These are phyloP conservation scores for Ceriops decandra DNA, from an alignment of 345 rosid genomes.

Conservation along the genomic window DNA sequence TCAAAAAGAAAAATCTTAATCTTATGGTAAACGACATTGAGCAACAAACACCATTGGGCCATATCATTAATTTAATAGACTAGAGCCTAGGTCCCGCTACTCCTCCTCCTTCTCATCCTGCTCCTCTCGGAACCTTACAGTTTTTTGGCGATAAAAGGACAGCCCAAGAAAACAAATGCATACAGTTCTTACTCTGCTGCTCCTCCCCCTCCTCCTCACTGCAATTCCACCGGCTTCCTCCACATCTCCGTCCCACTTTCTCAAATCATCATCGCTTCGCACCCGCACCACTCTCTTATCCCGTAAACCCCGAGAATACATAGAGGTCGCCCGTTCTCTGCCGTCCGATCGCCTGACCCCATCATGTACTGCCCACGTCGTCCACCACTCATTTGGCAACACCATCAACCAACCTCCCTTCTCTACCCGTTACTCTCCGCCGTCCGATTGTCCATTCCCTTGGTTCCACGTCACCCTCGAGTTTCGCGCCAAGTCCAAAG, in stretches of 20 bases:
- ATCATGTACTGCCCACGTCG: slow-evolving; percentile 47
- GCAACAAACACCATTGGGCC: too few relatives aligned
- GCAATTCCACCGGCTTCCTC: slow-evolving; percentile 18
- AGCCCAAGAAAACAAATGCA: not conserved
- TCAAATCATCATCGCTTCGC: slow-evolving; percentile 23
- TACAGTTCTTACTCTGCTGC: slow-evolving; percentile 3
- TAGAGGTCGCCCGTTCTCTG: slow-evolving; percentile 53
- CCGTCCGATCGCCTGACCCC: slow-evolving; percentile 53
- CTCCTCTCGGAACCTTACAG: too few relatives aligned
- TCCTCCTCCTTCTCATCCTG: not conserved
- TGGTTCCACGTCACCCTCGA: slow-evolving; percentile 64
- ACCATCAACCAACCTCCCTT: slow-evolving; percentile 66
- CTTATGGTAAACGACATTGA: too few relatives aligned
- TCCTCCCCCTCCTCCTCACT: slow-evolving; percentile 18
- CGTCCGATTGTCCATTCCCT: slow-evolving; percentile 51
- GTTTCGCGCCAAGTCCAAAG: slow-evolving; percentile 47
- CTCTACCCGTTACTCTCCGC: slow-evolving; percentile 57
- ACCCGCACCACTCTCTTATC: not conserved
- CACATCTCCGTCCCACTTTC: slow-evolving; percentile 33
- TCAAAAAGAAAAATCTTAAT: too few relatives aligned
- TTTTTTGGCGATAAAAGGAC: too few relatives aligned
- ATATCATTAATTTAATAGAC: too few relatives aligned
- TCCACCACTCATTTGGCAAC: slow-evolving; percentile 78
- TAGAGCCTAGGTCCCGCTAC: too few relatives aligned
- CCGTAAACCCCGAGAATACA: slow-evolving; percentile 36